Percentiles rank a stretch among this genome's conserved stretches.
These are phyloP conservation scores for Salix purpurea DNA, from an alignment of 345 rosid genomes.

Conservation along the genomic window DNA sequence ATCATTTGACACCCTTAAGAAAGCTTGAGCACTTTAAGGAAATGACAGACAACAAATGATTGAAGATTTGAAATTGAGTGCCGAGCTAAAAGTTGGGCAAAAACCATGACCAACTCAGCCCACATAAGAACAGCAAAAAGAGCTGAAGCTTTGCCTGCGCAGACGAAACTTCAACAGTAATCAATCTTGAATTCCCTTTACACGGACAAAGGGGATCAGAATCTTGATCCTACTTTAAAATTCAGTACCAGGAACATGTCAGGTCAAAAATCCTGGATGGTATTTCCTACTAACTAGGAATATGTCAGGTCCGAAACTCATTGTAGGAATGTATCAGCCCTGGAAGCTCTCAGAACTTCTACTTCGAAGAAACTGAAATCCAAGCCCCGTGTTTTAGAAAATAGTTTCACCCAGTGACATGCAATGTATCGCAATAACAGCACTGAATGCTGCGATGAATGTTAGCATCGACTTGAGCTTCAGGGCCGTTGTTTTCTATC, in stretches of 20 bases:
- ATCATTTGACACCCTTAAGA: neutral
- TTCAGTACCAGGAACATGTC: neutral
- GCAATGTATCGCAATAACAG: no score
- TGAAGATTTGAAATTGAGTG: neutral
- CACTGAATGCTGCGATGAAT: no score
- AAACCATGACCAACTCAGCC: neutral
- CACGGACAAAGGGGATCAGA: neutral
- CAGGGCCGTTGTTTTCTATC: no score
- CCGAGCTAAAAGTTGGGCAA: neutral
- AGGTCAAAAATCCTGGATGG: neutral
- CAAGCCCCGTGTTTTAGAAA: no score
- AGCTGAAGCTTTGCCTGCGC: neutral
- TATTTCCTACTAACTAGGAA: neutral
- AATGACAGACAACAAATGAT: neutral
- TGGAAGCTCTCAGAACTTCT: no score
- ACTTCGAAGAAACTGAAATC: no score
- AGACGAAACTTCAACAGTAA: neutral
- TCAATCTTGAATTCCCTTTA: neutral
- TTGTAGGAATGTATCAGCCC: no score
- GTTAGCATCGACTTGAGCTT: no score
- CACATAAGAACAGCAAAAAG: neutral
- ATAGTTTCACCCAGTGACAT: no score
- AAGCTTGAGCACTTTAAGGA: neutral
- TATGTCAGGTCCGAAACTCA: no score
- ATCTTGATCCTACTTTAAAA: neutral